phyloP scores from a whole-genome alignment of 2,329 filamentous ascomycete species.

The Lecanicillium sp. region DNA sequence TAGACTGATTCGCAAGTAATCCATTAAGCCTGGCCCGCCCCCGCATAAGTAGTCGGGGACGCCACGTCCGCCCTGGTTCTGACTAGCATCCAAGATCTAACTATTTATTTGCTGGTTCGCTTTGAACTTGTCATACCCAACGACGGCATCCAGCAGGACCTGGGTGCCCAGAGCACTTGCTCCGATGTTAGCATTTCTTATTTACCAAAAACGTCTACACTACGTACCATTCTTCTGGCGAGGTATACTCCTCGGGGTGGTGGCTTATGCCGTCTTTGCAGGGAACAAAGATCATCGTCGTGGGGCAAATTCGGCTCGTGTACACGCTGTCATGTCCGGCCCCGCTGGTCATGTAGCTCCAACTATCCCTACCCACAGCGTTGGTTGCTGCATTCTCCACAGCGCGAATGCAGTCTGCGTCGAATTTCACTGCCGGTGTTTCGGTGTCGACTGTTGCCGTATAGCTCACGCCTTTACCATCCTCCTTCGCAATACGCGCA shows the following conservation, averaged over 20 bases:
- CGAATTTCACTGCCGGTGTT: slow-evolving; percentile 55
- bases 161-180: slow-evolving; percentile 18
- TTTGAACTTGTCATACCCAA: slow-evolving; percentile 17
- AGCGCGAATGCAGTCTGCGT: slow-evolving; percentile 59
- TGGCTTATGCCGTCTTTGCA: slow-evolving; percentile 33
- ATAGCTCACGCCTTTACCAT: slow-evolving; percentile 35
- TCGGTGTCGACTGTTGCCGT: slow-evolving; percentile 57
- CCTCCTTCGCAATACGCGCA: slow-evolving; percentile 19
- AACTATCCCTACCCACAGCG: slow-evolving; percentile 42
- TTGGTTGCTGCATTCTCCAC: slow-evolving; percentile 52
- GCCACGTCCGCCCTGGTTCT: too few relatives aligned
- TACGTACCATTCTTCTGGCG: slow-evolving; percentile 27
- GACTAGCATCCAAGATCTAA: too few relatives aligned
- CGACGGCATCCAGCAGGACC: slow-evolving; percentile 18
- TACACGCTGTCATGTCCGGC: slow-evolving; percentile 35
- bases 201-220: background rate
- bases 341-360: slow-evolving; percentile 30
- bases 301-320: slow-evolving; percentile 27
- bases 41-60: background rate
- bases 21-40: too few relatives aligned
- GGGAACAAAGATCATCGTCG: slow-evolving; percentile 34
- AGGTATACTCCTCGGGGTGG: slow-evolving; percentile 30
- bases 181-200: background rate
- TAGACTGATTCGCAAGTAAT: too few relatives aligned
- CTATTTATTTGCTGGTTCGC: background rate